Conservation (phyloP, 2,329 filamentous ascomycete genomes). For the Sporothrix variecibatus region DNA sequence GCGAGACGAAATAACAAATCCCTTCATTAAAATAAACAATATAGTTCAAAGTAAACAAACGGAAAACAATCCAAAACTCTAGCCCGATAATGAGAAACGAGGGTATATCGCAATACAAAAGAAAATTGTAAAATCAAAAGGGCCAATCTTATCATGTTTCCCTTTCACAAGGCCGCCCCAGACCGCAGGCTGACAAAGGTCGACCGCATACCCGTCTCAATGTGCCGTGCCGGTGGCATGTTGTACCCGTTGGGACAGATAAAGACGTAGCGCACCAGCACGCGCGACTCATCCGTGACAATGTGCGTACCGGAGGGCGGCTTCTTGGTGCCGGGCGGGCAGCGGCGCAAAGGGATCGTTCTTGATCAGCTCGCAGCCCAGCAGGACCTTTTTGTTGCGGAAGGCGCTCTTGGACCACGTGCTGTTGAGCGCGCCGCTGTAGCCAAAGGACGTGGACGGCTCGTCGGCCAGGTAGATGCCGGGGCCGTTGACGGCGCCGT, state of each 20-base stretch:
- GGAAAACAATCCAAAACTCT: not conserved
- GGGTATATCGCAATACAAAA: not conserved
- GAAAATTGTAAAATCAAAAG: not conserved
- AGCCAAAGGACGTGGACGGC: slow-evolving; percentile 26
- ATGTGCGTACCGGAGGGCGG: slow-evolving; percentile 26
- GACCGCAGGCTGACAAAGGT: slow-evolving; percentile 28
- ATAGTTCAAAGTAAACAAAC: not conserved
- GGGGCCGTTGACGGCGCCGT: slow-evolving; percentile 27
- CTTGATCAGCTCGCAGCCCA: slow-evolving; percentile 33
- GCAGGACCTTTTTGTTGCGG: slow-evolving; percentile 26
- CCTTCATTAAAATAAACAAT: no score
- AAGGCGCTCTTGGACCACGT: slow-evolving; percentile 30
- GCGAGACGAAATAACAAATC: no score
- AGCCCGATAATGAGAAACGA: not conserved
- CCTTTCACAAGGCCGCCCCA: slow-evolving; percentile 7
- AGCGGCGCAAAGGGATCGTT: slow-evolving; percentile 20
- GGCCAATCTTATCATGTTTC: not conserved
- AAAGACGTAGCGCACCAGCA: slow-evolving; percentile 35
- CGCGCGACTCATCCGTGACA: slow-evolving; percentile 29
- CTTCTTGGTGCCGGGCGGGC: not conserved
- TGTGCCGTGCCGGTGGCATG: slow-evolving; percentile 30
- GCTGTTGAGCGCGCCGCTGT: slow-evolving; percentile 23
- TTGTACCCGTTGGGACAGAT: slow-evolving; percentile 30
- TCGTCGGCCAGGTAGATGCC: slow-evolving; percentile 32
- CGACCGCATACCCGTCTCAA: slow-evolving; percentile 31